A percentile compares a stretch with the other conserved stretches of the same genome.
Conservation (phyloP, 345 rosid species). For the Zanthoxylum bungeanum region DNA sequence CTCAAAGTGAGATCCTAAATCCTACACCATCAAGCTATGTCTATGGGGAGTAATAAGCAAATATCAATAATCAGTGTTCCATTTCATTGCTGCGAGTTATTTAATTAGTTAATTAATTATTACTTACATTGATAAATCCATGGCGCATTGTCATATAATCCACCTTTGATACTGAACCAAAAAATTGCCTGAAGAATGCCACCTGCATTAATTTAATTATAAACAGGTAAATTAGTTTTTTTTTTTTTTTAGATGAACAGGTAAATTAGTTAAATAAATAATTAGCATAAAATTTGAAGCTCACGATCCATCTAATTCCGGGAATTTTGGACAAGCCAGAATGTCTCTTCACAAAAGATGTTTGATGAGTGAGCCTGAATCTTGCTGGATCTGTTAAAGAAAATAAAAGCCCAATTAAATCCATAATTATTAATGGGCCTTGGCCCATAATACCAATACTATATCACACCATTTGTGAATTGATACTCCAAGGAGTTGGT, state of each 20-base stretch:
- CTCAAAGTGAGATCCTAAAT: too few species aligned
- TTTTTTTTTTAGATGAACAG: too few species aligned
- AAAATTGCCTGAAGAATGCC: conserved; percentile 61
- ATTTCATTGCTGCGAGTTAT: not conserved
- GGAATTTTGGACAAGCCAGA: conserved; percentile 34
- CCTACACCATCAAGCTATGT: too few species aligned
- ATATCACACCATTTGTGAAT: conserved; percentile 37
- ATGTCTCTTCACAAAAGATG: conserved; percentile 55
- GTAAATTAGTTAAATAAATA: too few species aligned
- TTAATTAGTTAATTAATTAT: not conserved
- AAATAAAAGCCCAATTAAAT: not conserved
- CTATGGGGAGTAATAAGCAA: too few species aligned
- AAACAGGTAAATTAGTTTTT: not conserved
- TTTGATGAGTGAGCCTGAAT: conserved; percentile 60
- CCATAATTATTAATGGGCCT: not conserved
- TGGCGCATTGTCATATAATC: conserved; percentile 65
- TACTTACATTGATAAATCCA: conserved; percentile 56
- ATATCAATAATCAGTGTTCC: not conserved
- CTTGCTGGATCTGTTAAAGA: conserved; percentile 44
- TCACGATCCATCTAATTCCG: conserved; percentile 46
- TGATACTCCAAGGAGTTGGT: conserved; percentile 35
- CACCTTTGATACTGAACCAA: conserved; percentile 44
- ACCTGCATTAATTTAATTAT: conserved; percentile 24
- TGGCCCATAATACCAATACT: not conserved
- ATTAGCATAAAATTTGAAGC: not conserved